Evolutionary conservation across 1,139 yeast genomes (phyloP).

Genomic region (Yamadazyma jaroonii): DNA sequence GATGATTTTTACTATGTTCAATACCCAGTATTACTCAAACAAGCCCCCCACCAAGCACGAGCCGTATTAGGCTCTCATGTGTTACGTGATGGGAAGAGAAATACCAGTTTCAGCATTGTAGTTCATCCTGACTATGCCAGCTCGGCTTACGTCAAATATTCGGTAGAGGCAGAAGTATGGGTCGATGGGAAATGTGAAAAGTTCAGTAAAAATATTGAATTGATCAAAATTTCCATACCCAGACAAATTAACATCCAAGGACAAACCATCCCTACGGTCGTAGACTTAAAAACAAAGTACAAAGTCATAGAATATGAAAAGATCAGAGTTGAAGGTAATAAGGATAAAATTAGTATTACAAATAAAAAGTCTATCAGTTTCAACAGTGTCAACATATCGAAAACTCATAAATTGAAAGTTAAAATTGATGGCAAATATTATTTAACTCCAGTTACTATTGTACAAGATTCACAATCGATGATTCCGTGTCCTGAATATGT

Average conservation of each 20-base stretch:
- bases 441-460: slow-evolving; percentile 1
- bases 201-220: not conserved
- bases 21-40: slow-evolving; percentile 2
- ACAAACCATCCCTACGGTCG: not conserved
- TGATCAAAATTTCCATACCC: not conserved
- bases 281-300: not conserved
- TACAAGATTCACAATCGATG: not conserved
- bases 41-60: not conserved
- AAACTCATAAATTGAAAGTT: not conserved
- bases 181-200: not conserved
- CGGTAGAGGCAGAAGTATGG: not conserved
- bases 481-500: slow-evolving; percentile 1
- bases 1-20: slow-evolving; percentile 3
- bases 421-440: not conserved
- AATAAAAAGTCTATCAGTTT: not conserved
- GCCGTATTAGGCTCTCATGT: not conserved
- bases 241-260: not conserved
- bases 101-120: not conserved
- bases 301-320: not conserved
- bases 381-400: not conserved
- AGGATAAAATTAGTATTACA: slow-evolving; percentile 1
- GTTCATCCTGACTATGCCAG: not conserved
- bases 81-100: not conserved
- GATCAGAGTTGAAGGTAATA: slow-evolving; percentile 1
- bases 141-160: not conserved